Percentiles rank a stretch among this genome's conserved stretches.
Conservation (phyloP, 768 basidiomycete species). For the Phylloporus scabripes region DNA sequence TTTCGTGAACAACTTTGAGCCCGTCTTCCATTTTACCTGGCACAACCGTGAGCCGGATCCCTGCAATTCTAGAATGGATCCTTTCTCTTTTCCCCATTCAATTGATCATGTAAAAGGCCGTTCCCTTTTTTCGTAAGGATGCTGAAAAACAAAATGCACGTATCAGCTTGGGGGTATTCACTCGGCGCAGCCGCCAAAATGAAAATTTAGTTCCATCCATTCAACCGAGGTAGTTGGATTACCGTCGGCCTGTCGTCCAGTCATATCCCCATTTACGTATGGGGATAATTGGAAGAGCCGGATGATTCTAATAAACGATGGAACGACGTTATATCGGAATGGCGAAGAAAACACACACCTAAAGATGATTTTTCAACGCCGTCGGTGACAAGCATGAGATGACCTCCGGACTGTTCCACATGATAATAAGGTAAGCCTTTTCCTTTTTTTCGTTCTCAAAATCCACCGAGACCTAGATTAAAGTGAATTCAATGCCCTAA, state of each 20-base stretch:
- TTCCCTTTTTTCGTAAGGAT: constrained; percentile 8
- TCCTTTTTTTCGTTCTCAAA: constrained; percentile 12
- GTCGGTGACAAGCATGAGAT: constrained; percentile 24
- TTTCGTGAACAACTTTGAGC: constrained; percentile 12
- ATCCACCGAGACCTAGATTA: constrained; percentile 14
- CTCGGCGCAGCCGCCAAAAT: neutral
- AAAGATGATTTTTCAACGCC: constrained; percentile 18
- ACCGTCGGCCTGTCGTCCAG: constrained; percentile 12
- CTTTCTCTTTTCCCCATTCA: constrained; percentile 10
- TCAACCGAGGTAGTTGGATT: constrained; percentile 12
- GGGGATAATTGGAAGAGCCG: constrained; percentile 19
- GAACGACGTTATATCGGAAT: neutral
- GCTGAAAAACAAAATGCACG: constrained; percentile 9
- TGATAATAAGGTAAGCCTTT: constrained; percentile 12
- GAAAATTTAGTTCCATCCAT: constrained; percentile 12
- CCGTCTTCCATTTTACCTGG: constrained; percentile 19
- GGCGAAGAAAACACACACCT: constrained; percentile 13
- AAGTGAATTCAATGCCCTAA: constrained; percentile 17
- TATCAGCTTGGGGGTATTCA: constrained; percentile 6
- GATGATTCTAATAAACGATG: constrained; percentile 5
- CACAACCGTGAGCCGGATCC: constrained; percentile 16
- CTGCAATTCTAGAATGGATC: neutral
- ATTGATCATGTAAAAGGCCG: constrained; percentile 11
- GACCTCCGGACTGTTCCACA: constrained; percentile 11
- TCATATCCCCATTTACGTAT: constrained; percentile 17